Conservation (phyloP, 2,329 filamentous ascomycete genomes). For the Neoscytalidium dimidiatum region DNA sequence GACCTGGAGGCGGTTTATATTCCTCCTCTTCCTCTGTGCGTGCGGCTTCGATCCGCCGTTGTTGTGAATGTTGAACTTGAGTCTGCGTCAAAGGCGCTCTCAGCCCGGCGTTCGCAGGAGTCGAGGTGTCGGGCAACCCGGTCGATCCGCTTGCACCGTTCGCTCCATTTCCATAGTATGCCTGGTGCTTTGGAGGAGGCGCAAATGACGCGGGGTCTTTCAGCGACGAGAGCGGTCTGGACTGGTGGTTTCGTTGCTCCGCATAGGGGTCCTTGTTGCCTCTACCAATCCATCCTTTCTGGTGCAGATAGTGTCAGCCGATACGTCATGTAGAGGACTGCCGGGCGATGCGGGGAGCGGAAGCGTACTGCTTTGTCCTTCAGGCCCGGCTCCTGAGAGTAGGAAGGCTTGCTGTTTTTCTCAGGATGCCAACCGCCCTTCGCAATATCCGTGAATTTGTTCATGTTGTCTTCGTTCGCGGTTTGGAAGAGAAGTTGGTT, state of each 20-base stretch:
- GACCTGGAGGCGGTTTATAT: slow-evolving; percentile 54
- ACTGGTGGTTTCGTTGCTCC: slow-evolving; percentile 50
- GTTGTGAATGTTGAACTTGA: slow-evolving; percentile 37
- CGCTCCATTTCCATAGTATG: slow-evolving; percentile 10
- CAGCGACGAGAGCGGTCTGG: slow-evolving; percentile 67
- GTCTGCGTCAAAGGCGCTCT: slow-evolving; percentile 46
- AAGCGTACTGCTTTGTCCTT: slow-evolving; percentile 9
- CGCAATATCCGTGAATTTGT: slow-evolving; percentile 39
- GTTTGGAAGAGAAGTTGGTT: slow-evolving; percentile 3
- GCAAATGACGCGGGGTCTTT: slow-evolving; percentile 78
- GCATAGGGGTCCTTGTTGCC: slow-evolving; percentile 47
- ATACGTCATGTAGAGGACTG: slow-evolving; percentile 20
- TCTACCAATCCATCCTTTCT: slow-evolving; percentile 63
- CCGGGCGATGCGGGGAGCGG: not conserved
- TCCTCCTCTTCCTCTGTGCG: slow-evolving; percentile 39
- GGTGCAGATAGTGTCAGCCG: slow-evolving; percentile 20
- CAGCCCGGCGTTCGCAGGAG: slow-evolving; percentile 8
- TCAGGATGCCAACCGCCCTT: slow-evolving; percentile 54
- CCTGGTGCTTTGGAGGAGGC: slow-evolving; percentile 69
- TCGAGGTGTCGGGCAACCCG: not conserved
- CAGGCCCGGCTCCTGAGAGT: not conserved
- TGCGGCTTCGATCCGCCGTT: slow-evolving; percentile 37
- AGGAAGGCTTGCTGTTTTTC: slow-evolving; percentile 25
- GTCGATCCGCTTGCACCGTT: slow-evolving; percentile 3
- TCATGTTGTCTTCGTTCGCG: slow-evolving; percentile 28